phyloP scores from a whole-genome alignment of 768 basidiomycete species.

The Favolaschia claudopus region DNA sequence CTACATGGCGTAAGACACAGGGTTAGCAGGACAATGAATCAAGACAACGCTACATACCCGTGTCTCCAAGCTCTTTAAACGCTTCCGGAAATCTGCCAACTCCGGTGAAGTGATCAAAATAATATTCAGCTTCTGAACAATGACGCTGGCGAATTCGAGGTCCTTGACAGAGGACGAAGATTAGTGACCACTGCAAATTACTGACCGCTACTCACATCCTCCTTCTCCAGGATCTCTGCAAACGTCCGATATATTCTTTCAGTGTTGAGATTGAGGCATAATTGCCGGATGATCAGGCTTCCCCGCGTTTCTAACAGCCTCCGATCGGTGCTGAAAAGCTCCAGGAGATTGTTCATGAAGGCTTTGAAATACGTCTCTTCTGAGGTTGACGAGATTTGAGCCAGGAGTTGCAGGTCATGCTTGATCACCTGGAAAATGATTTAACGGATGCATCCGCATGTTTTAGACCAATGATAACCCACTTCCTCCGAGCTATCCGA shows the following conservation, averaged over 20 bases:
- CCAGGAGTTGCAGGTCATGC: constrained; percentile 92
- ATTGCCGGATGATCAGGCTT: constrained; percentile 93
- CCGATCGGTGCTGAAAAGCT: constrained; percentile 94
- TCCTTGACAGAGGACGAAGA: constrained; percentile 65
- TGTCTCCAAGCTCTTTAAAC: constrained; percentile 92
- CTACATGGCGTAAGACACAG: constrained; percentile 40
- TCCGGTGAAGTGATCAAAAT: constrained; percentile 97
- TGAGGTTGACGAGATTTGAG: constrained; percentile 95
- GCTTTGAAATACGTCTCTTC: constrained; percentile 95
- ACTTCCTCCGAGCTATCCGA: constrained; percentile 98
- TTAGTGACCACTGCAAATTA: neutral
- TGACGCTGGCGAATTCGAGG: constrained; percentile 95
- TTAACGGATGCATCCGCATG: no score
- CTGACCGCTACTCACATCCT: constrained; percentile 70
- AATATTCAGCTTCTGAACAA: constrained; percentile 96
- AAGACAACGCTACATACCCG: constrained; percentile 61
- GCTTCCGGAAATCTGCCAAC: constrained; percentile 91
- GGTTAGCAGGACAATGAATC: neutral
- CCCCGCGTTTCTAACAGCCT: constrained; percentile 89
- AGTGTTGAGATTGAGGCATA: constrained; percentile 93
- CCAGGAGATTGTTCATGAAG: constrained; percentile 94
- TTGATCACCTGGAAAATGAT: constrained; percentile 78
- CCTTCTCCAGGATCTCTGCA: constrained; percentile 97
- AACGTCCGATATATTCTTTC: constrained; percentile 96
- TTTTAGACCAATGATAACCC: constrained; percentile 22